Base-by-base conservation (phyloP, 106 monocot genomes). In the Dactylorhiza incarnata region DNA sequence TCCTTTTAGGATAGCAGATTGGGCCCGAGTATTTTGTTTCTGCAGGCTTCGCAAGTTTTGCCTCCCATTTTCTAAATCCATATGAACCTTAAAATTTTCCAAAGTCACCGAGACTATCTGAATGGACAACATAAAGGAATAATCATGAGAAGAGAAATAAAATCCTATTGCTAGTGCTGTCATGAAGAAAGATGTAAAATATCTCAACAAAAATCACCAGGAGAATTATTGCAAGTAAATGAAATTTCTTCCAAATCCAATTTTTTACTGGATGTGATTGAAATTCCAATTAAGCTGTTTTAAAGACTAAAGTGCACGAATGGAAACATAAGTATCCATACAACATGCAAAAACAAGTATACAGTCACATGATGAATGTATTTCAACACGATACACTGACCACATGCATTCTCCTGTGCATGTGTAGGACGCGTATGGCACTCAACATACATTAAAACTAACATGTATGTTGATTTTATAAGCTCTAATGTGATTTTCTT, bases 91-190 rank as follows among this genome's bases (percentile, higher is more conserved):
- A 80, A 87, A 95, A 82, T 84, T 91, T 70, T 86, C 85, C 70
- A 95, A 73, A 12, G 80, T 81, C 71, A 87, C 91, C 8, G 79
- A 83, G 74, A 91, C 82, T 75, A 95, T 84, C 94, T 95, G 86
- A 72, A 80, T 49, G 26, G 58, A 81, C 10, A 14, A 47, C 68
- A 73, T 45, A 69, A 69, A 45, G 45, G 16, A 44, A 69, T 69
- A 46, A 4, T 65, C 53, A 73, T 25, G 62, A 14, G 23, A 46
- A 45, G 56, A 72, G 5, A 74, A 53, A 73, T 54, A 81, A 68
- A 20, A 74, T 13, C 37, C 0, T 13, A 9, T 37, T 68, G 43
- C 37, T 44, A 6, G 14, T 9, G 43, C 26, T 68, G 14, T 68
- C 37, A 37, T 68, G 29, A 68, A 11, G 13, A 68, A 68, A 22